phyloP scores from a whole-genome alignment of 169 alveolate genomes.

The Miamiensis avidus region DNA sequence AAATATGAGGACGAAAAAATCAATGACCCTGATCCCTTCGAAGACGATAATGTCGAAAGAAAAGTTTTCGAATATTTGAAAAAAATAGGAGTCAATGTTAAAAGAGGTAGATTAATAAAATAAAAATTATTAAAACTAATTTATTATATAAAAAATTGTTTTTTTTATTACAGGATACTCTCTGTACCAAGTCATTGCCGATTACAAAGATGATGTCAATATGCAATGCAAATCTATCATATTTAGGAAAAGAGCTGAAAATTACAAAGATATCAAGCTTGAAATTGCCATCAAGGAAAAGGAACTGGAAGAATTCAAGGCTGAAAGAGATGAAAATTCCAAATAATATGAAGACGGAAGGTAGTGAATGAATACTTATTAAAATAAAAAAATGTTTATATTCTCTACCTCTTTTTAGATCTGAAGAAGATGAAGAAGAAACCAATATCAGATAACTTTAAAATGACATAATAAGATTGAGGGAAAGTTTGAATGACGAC shows the following conservation, averaged over 20 bases:
- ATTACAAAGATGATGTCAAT: conserved; percentile 40
- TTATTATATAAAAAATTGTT: neutral
- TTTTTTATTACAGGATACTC: conserved; percentile 24
- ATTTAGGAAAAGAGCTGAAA: conserved; percentile 51
- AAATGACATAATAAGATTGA: conserved; percentile 39
- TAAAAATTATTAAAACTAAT: too few species aligned
- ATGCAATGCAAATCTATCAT: conserved; percentile 55
- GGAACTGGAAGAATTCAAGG: conserved; percentile 36
- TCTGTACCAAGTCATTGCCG: conserved; percentile 43
- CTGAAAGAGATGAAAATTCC: conserved; percentile 61
- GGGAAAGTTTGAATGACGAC: conserved; percentile 32
- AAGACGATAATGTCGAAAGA: conserved; percentile 62
- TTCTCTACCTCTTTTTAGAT: neutral
- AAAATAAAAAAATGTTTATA: too few species aligned
- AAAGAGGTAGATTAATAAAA: neutral
- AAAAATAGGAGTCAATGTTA: conserved; percentile 47
- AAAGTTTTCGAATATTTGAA: conserved; percentile 50
- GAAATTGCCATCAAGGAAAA: conserved; percentile 47
- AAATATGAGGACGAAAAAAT: conserved; percentile 46
- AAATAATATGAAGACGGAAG: neutral
- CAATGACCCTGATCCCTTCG: conserved; percentile 72
- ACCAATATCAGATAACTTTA: conserved; percentile 52
- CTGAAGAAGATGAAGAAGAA: conserved; percentile 72
- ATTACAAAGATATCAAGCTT: conserved; percentile 46
- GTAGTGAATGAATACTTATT: neutral